Evolutionary conservation across 2,329 filamentous ascomycete species (phyloP).

Genomic region (Neopestalotiopsis rosae): DNA sequence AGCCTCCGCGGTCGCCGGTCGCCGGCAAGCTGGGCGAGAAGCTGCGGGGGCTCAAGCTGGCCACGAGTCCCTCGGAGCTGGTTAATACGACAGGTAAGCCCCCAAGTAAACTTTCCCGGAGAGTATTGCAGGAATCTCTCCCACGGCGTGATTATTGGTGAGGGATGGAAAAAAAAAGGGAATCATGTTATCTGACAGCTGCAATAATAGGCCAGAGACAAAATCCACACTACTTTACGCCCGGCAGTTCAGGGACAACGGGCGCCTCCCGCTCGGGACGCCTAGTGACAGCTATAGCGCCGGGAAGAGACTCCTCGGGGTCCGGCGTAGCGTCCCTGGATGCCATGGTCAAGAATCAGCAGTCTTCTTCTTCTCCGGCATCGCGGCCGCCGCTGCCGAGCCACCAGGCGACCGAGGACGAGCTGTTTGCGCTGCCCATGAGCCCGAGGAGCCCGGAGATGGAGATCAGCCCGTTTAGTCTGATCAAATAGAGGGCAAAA

Average conservation of each 20-base stretch:
- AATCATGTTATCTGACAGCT: not conserved
- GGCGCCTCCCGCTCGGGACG: conserved; percentile 14
- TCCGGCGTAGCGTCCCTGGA: conserved; percentile 42
- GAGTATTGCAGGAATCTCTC: not conserved
- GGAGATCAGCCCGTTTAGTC: conserved; percentile 79
- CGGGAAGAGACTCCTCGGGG: not conserved
- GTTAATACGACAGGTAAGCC: conserved; percentile 57
- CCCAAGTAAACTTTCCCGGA: not conserved
- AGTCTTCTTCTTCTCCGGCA: conserved; percentile 35
- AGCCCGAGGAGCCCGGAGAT: conserved; percentile 88
- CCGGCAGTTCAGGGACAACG: conserved; percentile 19
- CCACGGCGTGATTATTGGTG: not conserved
- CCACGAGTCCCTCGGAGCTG: conserved; percentile 73
- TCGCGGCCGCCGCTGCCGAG: conserved; percentile 28
- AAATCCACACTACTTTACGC: conserved; percentile 21
- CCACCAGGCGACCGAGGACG: conserved; percentile 69
- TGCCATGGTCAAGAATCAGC: conserved; percentile 43
- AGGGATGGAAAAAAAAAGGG: not conserved
- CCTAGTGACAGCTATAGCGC: not conserved
- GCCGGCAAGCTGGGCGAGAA: conserved; percentile 79
- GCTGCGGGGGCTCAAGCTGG: conserved; percentile 77
- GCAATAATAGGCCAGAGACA: conserved; percentile 22
- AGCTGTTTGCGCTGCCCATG: conserved; percentile 85
- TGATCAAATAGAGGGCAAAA: conserved; percentile 38
- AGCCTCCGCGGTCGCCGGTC: conserved; percentile 68